These are phyloP conservation scores for Cercospora sojina DNA, from an alignment of 2,329 filamentous ascomycete species.

Conservation along the genomic window DNA sequence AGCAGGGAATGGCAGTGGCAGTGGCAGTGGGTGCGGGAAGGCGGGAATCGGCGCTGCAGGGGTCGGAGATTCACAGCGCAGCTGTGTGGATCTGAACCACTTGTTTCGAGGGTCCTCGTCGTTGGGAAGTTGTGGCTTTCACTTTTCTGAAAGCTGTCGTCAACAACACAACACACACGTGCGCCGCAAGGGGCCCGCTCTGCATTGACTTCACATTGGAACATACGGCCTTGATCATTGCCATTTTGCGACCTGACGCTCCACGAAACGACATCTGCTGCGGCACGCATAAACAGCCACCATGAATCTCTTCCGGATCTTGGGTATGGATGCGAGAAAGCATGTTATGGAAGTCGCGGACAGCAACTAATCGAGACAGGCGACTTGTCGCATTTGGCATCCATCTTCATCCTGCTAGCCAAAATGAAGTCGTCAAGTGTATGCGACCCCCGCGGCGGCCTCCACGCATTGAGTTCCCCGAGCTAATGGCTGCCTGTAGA, in stretches of 20 bases:
- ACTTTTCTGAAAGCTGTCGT: conserved; percentile 7
- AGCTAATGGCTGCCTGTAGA: conserved; percentile 55
- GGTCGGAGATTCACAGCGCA: neutral
- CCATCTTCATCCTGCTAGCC: conserved; percentile 90
- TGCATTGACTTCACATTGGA: neutral
- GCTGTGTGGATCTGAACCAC: conserved; percentile 2
- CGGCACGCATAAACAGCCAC: conserved; percentile 16
- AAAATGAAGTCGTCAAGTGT: conserved; percentile 93
- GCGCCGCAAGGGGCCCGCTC: conserved; percentile 5
- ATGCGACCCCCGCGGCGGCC: conserved; percentile 38
- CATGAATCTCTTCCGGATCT: conserved; percentile 70
- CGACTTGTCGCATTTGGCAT: conserved; percentile 92
- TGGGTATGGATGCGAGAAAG: conserved; percentile 52
- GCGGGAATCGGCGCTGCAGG: conserved; percentile 6
- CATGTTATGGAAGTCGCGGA: conserved; percentile 9
- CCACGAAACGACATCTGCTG: conserved; percentile 9
- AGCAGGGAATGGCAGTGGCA: neutral
- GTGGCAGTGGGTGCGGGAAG: neutral
- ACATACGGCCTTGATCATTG: neutral
- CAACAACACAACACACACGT: conserved; percentile 1
- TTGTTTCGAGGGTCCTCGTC: conserved; percentile 7
- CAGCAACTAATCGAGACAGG: conserved; percentile 51
- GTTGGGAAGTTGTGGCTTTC: conserved; percentile 3
- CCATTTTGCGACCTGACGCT: neutral
- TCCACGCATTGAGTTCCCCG: neutral